Base-by-base conservation (phyloP, 148 eudicot species). In the Fagopyrum homotropicum region DNA sequence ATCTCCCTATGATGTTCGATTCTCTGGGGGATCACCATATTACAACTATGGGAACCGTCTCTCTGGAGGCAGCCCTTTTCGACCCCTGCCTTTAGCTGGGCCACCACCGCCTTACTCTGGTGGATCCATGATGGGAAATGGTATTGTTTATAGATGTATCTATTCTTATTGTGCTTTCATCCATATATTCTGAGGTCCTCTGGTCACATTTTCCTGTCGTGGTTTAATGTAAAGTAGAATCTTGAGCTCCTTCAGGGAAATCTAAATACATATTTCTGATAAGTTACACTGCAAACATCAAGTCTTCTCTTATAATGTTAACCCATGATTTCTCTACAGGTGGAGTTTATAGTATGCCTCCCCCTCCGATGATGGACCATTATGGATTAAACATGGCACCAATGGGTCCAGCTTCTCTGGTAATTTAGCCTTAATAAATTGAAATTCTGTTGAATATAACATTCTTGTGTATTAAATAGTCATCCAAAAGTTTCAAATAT, bases 61-160 rank as follows among this genome's bases (percentile, higher is more conserved):
- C 68, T 77, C 97, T 78, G 98, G 97, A 69, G 97, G 93, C 68
- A 95, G 94, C 82, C 97, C 99, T 12, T 95, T 82, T 81, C 85
- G 94, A 15, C 87, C 93, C 59, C 66, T 90, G 75, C 97, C 86
- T 82, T 45, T 90, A 29, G 81, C 98, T 73, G 89, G 85, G 45
- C 92, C 90, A 74, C 80, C 87, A 46, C 85, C 93, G 55, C 89
- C 97, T 40, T 95, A 92, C 76, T 79, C 94, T 57, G 80, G 88
- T 81, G 90, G 89, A 82, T 87, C 91, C 61, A 80, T 90, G 86
- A 85, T 90, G 76, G 92, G 90, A 82, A 91, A 85, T 77, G 92
- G 71, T 40, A 66, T 66, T 66, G 1, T 66, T 63, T 40, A 66
- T 66, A 35, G 16, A 66, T 66, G 30, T 45, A 66, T 66, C 19